Evolutionary conservation across 1,284 basidiomycete genomes (phyloP).

Genomic region (Cryptococcus sp.): DNA sequence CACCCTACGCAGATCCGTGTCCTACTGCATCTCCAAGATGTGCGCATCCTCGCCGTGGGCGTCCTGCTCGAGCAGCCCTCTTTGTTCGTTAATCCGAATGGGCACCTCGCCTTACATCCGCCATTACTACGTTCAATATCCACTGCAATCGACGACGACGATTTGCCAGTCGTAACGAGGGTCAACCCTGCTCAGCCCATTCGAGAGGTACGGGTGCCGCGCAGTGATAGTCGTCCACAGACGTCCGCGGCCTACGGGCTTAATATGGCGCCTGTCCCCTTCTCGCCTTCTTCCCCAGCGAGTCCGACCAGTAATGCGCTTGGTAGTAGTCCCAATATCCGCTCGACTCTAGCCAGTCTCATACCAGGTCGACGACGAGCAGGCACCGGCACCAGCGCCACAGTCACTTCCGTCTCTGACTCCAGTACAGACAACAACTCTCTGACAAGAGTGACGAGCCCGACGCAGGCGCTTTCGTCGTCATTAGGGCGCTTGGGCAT

Average conservation of each 20-base stretch:
- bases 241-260: constrained; percentile 21
- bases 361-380: constrained; percentile 20
- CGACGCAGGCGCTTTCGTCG: background rate
- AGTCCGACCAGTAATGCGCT: constrained; percentile 1
- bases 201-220: background rate
- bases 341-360: constrained; percentile 22
- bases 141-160: constrained; percentile 2
- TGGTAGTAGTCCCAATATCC: constrained; percentile 3
- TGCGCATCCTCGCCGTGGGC: constrained; percentile 46
- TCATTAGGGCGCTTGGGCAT: constrained; percentile 8
- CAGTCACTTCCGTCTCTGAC: background rate
- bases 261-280: background rate
- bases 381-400: background rate
- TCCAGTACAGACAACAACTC: background rate
- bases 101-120: constrained; percentile 47
- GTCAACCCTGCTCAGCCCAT: background rate
- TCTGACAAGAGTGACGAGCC: constrained; percentile 1
- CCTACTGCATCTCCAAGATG: constrained; percentile 44
- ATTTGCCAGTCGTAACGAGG: background rate
- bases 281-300: background rate
- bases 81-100: constrained; percentile 48
- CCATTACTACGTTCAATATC: constrained; percentile 35
- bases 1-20: constrained; percentile 44
- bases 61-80: constrained; percentile 33
- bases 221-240: constrained; percentile 18